phyloP scores from a whole-genome alignment of 2,329 filamentous ascomycete genomes.

The Onygena corvina region DNA sequence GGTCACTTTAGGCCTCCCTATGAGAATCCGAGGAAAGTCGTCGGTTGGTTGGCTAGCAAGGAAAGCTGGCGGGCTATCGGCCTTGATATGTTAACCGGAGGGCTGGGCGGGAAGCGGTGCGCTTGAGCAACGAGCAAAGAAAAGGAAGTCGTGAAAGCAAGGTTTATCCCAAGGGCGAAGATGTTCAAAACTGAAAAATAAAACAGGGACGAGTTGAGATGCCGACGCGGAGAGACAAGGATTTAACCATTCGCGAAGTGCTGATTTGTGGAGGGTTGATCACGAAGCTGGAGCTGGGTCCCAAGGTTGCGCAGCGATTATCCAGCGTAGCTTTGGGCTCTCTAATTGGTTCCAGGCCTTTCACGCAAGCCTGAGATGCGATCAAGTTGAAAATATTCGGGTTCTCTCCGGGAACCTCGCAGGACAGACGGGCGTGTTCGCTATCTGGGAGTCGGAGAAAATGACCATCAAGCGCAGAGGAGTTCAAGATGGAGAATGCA shows the following conservation, averaged over 20 bases:
- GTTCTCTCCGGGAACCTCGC: neutral
- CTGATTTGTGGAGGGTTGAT: conserved; percentile 7
- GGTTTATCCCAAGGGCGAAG: conserved; percentile 5
- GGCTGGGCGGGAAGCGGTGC: neutral
- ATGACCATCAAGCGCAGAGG: neutral
- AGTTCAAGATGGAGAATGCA: conserved; percentile 6
- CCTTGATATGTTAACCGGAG: neutral
- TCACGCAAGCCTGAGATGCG: neutral
- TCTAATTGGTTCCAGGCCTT: conserved; percentile 3
- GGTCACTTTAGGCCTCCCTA: neutral
- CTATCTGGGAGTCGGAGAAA: conserved; percentile 4
- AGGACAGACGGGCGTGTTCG: neutral
- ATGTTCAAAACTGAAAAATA: conserved; percentile 3
- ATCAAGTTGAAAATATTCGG: neutral
- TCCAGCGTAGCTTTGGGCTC: neutral
- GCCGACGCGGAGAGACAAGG: conserved; percentile 8
- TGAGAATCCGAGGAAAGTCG: neutral
- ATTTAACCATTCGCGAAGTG: conserved; percentile 3
- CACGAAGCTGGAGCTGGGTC: conserved; percentile 5
- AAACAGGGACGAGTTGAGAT: conserved; percentile 4
- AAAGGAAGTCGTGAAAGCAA: conserved; percentile 3
- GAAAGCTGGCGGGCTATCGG: neutral
- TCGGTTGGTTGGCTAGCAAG: neutral
- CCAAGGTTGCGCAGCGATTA: conserved; percentile 5
- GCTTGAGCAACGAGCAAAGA: neutral